Evolutionary conservation across 2,329 filamentous ascomycete species (phyloP).

Genomic region (Akanthomyces muscarius): DNA sequence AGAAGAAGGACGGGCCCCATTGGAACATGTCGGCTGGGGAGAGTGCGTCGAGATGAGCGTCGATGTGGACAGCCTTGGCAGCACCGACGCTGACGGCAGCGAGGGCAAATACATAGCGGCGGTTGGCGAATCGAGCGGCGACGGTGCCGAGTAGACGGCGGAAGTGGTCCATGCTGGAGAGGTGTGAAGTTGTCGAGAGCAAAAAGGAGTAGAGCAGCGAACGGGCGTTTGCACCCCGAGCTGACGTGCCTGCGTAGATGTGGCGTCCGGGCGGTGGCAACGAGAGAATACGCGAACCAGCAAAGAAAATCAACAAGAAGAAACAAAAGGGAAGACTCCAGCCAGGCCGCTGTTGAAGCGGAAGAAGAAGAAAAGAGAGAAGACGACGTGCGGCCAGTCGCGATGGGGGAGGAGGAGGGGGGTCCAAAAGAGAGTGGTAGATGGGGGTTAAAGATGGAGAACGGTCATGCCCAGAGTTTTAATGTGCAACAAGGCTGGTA

Average conservation of each 20-base stretch:
- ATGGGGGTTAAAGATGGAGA: not conserved
- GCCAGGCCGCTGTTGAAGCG: not conserved
- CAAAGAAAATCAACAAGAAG: not conserved
- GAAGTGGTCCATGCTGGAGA: constrained; percentile 5
- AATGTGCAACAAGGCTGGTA: not conserved
- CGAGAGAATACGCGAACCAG: not conserved
- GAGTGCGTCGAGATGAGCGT: constrained; percentile 17
- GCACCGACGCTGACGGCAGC: constrained; percentile 17
- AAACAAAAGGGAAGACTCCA: not conserved
- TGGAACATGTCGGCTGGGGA: constrained; percentile 12
- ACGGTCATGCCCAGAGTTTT: not conserved
- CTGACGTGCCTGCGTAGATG: not conserved
- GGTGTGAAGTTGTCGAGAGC: not conserved
- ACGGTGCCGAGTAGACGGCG: constrained; percentile 12
- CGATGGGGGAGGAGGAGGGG: not conserved
- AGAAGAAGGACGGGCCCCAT: constrained; percentile 18
- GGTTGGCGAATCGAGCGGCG: constrained; percentile 14
- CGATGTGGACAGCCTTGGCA: constrained; percentile 19
- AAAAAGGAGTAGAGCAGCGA: not conserved
- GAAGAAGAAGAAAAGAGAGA: not conserved
- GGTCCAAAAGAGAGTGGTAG: not conserved
- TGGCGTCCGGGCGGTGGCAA: not conserved
- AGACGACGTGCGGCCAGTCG: not conserved
- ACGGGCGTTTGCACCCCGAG: not conserved
- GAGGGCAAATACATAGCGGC: constrained; percentile 17